phyloP scores from a whole-genome alignment of 2,329 filamentous ascomycete species.

The Escovopsis weberi region DNA sequence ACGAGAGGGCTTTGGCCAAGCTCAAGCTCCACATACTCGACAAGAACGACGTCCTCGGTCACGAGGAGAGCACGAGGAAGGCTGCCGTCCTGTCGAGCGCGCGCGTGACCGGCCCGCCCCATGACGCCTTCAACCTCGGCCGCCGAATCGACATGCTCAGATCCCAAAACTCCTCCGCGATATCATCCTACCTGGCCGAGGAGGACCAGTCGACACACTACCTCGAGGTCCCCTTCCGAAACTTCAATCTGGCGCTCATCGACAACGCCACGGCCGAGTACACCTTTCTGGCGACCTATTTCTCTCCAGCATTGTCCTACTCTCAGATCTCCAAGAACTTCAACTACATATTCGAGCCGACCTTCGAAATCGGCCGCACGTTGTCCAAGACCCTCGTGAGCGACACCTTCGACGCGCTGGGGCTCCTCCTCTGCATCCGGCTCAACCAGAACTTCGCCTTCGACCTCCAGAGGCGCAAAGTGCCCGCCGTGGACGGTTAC shows the following conservation, averaged over 20 bases:
- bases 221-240: conserved; percentile 78
- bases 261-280: conserved; percentile 95
- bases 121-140: conserved; percentile 83
- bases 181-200: conserved; percentile 81
- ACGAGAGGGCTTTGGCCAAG: conserved; percentile 69
- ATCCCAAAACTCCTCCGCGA: conserved; percentile 55
- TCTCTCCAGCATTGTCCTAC: conserved; percentile 62
- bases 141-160: conserved; percentile 72
- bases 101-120: conserved; percentile 38
- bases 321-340: conserved; percentile 72
- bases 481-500: conserved; percentile 79
- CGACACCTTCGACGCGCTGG: conserved; percentile 69
- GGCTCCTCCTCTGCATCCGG: conserved; percentile 78
- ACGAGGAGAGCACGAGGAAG: conserved; percentile 58
- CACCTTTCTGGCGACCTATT: conserved; percentile 82
- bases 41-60: conserved; percentile 67
- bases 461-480: conserved; percentile 77
- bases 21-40: conserved; percentile 73
- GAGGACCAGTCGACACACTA: conserved; percentile 79
- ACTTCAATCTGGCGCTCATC: conserved; percentile 85
- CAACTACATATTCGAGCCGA: conserved; percentile 75
- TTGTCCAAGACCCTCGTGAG: conserved; percentile 65
- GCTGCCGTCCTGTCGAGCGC: conserved; percentile 39
- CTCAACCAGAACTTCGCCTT: conserved; percentile 92
- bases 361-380: conserved; percentile 66